Evolutionary conservation across 1,284 basidiomycete species (phyloP).

Genomic region (Xerocomus cyaneibrunnescens): DNA sequence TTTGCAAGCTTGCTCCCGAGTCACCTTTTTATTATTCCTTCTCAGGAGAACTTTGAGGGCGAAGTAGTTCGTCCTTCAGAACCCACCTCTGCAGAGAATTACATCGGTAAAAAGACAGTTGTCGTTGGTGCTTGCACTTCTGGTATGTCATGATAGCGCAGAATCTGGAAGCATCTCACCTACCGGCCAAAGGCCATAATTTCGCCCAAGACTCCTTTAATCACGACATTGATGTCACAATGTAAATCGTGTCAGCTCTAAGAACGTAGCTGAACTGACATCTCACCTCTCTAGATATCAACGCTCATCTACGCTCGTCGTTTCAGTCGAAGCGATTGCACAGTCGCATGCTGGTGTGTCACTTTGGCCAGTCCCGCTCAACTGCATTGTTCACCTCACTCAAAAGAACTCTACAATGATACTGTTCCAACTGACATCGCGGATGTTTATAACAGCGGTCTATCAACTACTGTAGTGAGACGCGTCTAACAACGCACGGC

Average conservation of each 20-base stretch:
- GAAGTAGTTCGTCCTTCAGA: conserved; percentile 39
- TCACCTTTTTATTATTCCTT: background rate
- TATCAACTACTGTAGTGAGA: conserved; percentile 20
- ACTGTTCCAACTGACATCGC: conserved; percentile 28
- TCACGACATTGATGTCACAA: conserved; percentile 28
- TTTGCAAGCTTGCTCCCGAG: background rate
- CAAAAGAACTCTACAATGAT: conserved; percentile 24
- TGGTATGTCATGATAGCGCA: conserved; percentile 13
- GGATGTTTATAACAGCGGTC: conserved; percentile 17
- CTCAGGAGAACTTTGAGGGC: conserved; percentile 27
- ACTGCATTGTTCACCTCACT: background rate
- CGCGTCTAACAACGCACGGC: conserved; percentile 21
- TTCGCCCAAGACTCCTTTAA: conserved; percentile 30
- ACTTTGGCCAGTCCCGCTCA: background rate
- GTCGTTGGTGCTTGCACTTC: conserved; percentile 47
- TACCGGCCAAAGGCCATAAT: conserved; percentile 24
- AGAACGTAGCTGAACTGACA: background rate
- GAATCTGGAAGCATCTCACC: background rate
- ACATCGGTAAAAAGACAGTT: conserved; percentile 43
- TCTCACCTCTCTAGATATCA: conserved; percentile 21
- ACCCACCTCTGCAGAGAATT: conserved; percentile 38
- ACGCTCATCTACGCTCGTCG: conserved; percentile 31
- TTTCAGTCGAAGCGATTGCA: conserved; percentile 20
- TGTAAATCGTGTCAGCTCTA: conserved; percentile 12
- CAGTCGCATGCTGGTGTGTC: conserved; percentile 20